Base-by-base conservation (phyloP, 2,329 filamentous ascomycete genomes). In the Colletotrichum incanum region DNA sequence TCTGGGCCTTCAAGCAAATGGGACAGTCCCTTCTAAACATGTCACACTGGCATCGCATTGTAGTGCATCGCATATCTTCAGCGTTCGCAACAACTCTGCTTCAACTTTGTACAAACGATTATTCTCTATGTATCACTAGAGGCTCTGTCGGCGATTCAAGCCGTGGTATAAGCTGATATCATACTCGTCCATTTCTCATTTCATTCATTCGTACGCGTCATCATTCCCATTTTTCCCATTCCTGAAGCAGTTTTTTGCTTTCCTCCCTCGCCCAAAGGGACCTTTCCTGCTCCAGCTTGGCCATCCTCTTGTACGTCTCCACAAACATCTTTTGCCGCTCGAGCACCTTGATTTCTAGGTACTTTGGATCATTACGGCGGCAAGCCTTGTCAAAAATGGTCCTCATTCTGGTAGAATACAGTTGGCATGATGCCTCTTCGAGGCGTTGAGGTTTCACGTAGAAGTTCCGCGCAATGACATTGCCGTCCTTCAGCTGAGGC, bases 321-420 rank as follows among this genome's bases (percentile, higher is more conserved):
- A 85, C 81, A 78, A 94, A 91, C 54, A 90, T 87, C 3, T 86
- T 85, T 75, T 88, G 86, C 75, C 91, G 85, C 75, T 93, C 90
- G 58, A 87, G 83, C 43, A 91, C 84, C 76, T 88, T 89, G 28
- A 74, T 76, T 52, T 87, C 84, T 49, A 98, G 81, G 74, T 91
- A 92, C 31, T 86, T 85, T 68, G 92, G 86, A 77, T 97, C 93
- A 64, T 92, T 88, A 45, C 87, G 87, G 67, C 88, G 84, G 55
- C 94, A 91, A 0, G 93, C 92, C 39, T 90, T 87, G 37, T 84
- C 82, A 78, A 97, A 97, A 1, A 94, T 86, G 0, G 88, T 86
- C 50, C 94, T 88, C 94, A 98, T 98, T 20, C 93, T 88, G 5
- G 88, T 82, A 54, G 93, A 95, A 79, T 96, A 97, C 3, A 98